Evolutionary conservation across 2,329 filamentous ascomycete genomes (phyloP).

Genomic region (Didymellaceae sp.): DNA sequence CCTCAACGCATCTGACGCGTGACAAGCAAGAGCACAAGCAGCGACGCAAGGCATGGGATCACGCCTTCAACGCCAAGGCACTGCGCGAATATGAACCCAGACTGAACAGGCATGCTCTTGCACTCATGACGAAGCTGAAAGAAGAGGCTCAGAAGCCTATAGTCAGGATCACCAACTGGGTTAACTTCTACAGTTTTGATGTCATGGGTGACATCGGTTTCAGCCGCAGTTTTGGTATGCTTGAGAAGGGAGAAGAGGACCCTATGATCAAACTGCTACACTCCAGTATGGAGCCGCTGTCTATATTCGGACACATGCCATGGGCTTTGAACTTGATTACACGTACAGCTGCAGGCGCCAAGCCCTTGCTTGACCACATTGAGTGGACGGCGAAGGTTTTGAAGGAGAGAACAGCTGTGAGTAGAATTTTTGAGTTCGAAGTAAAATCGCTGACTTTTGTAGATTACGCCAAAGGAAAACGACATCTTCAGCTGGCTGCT

Average conservation of each 20-base stretch:
- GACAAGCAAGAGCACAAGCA: conserved; percentile 38
- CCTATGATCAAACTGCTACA: conserved; percentile 37
- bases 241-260: conserved; percentile 39
- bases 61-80: conserved; percentile 42
- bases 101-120: conserved; percentile 37
- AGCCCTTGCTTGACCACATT: conserved; percentile 33
- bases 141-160: conserved; percentile 24
- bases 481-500: conserved; percentile 38
- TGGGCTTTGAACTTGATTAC: conserved; percentile 31
- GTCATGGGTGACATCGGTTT: conserved; percentile 57
- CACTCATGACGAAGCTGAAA: conserved; percentile 35
- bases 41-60: conserved; percentile 43
- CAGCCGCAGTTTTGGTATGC: conserved; percentile 51
- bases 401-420: conserved; percentile 35
- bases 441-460: background rate
- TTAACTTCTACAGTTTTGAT: conserved; percentile 55
- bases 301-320: conserved; percentile 29
- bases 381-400: conserved; percentile 34
- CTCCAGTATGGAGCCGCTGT: conserved; percentile 29
- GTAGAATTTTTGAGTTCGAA: no score
- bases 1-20: conserved; percentile 38
- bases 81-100: conserved; percentile 47
- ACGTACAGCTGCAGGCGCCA: conserved; percentile 25
- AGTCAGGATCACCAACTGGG: conserved; percentile 41
- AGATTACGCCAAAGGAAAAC: conserved; percentile 36